A percentile compares a stretch with the other conserved stretches of the same genome.
These are phyloP conservation scores for Coprinopsis strossmayeri DNA, from an alignment of 768 basidiomycete genomes.

Conservation along the genomic window DNA sequence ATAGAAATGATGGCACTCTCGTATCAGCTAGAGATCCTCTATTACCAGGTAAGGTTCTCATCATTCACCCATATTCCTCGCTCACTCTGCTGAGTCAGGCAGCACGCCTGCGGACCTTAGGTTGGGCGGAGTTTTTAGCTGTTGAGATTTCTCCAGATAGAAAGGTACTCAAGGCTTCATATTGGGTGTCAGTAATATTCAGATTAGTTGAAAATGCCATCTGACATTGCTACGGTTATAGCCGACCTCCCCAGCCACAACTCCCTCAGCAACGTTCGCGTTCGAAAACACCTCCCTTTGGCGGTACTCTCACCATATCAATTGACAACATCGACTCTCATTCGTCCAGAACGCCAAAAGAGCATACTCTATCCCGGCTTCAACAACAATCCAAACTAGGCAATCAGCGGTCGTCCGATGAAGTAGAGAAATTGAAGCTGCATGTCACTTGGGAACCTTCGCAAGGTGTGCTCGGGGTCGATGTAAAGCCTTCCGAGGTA, in stretches of 20 bases:
- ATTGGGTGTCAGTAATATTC: slow-evolving; percentile 76
- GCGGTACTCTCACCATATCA: slow-evolving; percentile 69
- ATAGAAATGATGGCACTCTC: slow-evolving; percentile 87
- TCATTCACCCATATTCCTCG: not conserved
- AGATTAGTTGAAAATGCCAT: no score
- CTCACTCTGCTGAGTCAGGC: slow-evolving; percentile 34
- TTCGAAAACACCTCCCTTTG: slow-evolving; percentile 49
- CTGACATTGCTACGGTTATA: not conserved
- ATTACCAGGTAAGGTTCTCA: slow-evolving; percentile 47
- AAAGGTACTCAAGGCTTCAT: slow-evolving; percentile 65
- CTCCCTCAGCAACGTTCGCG: slow-evolving; percentile 24
- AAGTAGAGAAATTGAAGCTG: slow-evolving; percentile 64
- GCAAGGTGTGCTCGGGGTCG: slow-evolving; percentile 56
- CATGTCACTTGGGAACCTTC: slow-evolving; percentile 76
- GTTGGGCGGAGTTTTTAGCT: slow-evolving; percentile 76
- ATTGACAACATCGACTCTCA: slow-evolving; percentile 46
- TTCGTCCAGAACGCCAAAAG: slow-evolving; percentile 46
- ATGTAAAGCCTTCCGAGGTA: slow-evolving; percentile 42
- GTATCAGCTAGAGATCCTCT: slow-evolving; percentile 87
- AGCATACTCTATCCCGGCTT: slow-evolving; percentile 51
- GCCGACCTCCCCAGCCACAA: slow-evolving; percentile 15
- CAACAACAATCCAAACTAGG: slow-evolving; percentile 61
- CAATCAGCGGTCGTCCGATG: slow-evolving; percentile 54
- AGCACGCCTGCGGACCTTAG: slow-evolving; percentile 69
- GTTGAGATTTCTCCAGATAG: slow-evolving; percentile 66